Base-by-base conservation (phyloP, 495 filamentous ascomycete species). In the Penicillium manginii region DNA sequence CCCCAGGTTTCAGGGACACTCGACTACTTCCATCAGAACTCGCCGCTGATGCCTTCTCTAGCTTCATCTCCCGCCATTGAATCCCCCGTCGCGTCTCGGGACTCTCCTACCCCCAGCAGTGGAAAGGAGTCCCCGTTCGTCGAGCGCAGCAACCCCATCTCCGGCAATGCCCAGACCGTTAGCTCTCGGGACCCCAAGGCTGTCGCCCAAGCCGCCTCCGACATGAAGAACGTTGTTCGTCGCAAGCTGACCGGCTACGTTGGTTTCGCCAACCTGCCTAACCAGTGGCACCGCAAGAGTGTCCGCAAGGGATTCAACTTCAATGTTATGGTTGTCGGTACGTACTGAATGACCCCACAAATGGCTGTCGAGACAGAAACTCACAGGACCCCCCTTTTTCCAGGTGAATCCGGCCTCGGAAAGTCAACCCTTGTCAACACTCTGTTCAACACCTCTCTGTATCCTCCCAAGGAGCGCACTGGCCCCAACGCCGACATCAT, bases 201-300 rank as follows among this genome's bases (percentile, higher is more conserved):
- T 55, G 86, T 80, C 31, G 88, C 87, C 53, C 85, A 88, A 71
- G 86, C 88, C 68, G 85, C 88, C 61, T 88, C 82, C 62, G 93
- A 97, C 74, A 91, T 89, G 86, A 89, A 91, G 79, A 98, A 98
- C 76, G 96, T 98, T 72, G 94, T 98, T 57, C 91, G 96, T 73
- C 85, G 96, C 77, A 98, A 98, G 85, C 78, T 98, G 69, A 98
- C 94, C 46, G 94, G 94, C 59, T 98, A 97, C 69, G 94, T 98
- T 67, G 94, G 94, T 55, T 98, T 98, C 74, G 94, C 94, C 73
- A 98, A 98, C 73, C 81, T 98, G 77, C 94, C 94, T 45, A 98
- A 98, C 79, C 94, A 98, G 78, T 98, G 96, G 96, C 94, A 98
- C 83, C 92, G 94, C 77, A 98, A 98, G 88, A 97, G 93, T 84